phyloP scores from a whole-genome alignment of 2,329 filamentous ascomycete genomes.

The Fusarium pseudonygamai region DNA sequence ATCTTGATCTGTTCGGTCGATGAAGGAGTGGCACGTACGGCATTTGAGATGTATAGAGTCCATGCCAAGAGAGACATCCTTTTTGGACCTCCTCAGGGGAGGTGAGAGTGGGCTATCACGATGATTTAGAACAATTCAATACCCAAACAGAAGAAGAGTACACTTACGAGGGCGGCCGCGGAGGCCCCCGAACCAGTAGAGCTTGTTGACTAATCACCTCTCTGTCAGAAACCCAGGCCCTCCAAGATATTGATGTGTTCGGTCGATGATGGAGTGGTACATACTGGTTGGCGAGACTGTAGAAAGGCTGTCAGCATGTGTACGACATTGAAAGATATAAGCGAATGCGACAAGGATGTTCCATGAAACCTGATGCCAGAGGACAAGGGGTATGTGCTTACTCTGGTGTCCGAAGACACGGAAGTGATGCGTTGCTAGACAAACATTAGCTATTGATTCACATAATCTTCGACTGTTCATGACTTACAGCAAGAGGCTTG shows the following conservation, averaged over 20 bases:
- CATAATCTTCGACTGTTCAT: not conserved
- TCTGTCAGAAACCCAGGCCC: not conserved
- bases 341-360: not conserved
- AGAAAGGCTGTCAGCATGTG: not conserved
- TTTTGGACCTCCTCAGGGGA: too few relatives aligned
- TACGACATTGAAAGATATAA: not conserved
- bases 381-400: not conserved
- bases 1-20: too few relatives aligned
- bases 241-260: too few relatives aligned
- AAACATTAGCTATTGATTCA: not conserved
- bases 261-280: not conserved
- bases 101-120: too few relatives aligned
- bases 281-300: rapidly evolving
- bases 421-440: rapidly evolving
- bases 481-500: not conserved
- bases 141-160: too few relatives aligned
- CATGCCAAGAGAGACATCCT: too few relatives aligned
- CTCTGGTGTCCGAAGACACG: rapidly evolving
- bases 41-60: too few relatives aligned
- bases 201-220: not conserved
- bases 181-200: not conserved
- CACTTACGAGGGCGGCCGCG: too few relatives aligned
- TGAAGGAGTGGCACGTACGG: too few relatives aligned
- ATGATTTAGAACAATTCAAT: too few relatives aligned
- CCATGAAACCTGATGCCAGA: not conserved